Evolutionary conservation across 139 green algal species (phyloP).

Genomic region (Gonium pectorale): DNA sequence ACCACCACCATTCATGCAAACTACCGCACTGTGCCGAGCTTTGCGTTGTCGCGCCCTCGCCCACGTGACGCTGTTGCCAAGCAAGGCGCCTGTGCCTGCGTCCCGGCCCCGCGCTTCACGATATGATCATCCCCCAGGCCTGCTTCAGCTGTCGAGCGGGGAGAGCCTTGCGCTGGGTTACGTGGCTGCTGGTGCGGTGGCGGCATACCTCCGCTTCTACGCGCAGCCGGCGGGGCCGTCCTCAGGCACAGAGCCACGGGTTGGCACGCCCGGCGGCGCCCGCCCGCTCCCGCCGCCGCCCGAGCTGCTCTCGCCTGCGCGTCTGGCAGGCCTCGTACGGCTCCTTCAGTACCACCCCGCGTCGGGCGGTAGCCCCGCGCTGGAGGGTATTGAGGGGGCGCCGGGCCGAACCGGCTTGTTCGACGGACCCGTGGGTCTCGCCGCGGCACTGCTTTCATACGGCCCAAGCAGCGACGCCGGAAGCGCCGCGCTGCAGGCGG

Average conservation of each 20-base stretch:
- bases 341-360: conserved; percentile 51
- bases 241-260: no score
- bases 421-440: conserved; percentile 70
- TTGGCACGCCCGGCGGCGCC: background rate
- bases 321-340: conserved; percentile 49
- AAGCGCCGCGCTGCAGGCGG: conserved; percentile 45
- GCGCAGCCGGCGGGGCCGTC: conserved; percentile 21
- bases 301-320: conserved; percentile 55
- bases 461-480: conserved; percentile 56
- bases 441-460: conserved; percentile 61
- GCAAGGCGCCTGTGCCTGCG: no score
- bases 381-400: conserved; percentile 64
- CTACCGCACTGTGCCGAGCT: no score
- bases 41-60: no score
- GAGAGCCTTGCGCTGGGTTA: conserved; percentile 50
- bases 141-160: conserved; percentile 40
- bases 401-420: conserved; percentile 61
- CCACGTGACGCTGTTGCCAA: no score
- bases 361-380: conserved; percentile 8
- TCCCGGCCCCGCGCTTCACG: no score
- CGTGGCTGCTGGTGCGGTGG: conserved; percentile 52
- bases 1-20: no score
- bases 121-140: conserved; percentile 43
- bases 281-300: conserved; percentile 50
- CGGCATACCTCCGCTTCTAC: conserved; percentile 58